These are phyloP conservation scores for Cercospora sojina DNA, from an alignment of 2,329 filamentous ascomycete species.

Conservation along the genomic window DNA sequence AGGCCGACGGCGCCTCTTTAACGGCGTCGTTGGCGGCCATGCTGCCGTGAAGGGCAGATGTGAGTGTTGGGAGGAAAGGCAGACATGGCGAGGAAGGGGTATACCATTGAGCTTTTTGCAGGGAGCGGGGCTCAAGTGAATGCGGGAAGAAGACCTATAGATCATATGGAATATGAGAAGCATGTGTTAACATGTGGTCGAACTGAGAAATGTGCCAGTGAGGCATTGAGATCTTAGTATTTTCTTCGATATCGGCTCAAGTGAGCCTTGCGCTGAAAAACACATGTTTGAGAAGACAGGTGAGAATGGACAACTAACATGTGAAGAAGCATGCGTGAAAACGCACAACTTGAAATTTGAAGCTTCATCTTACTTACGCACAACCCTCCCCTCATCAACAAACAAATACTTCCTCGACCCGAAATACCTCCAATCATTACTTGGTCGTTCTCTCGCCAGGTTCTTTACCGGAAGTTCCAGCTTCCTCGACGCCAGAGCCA, in stretches of 20 bases:
- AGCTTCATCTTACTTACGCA: neutral
- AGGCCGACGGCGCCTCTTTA: neutral
- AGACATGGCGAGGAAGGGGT: neutral
- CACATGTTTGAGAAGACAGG: neutral
- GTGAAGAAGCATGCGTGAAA: neutral
- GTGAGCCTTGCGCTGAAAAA: neutral
- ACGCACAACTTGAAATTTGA: neutral
- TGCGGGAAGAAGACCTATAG: neutral
- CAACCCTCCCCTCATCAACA: slow-evolving; percentile 9
- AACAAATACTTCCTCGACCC: slow-evolving; percentile 16
- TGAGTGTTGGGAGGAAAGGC: neutral
- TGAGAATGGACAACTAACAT: neutral
- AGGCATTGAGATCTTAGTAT: neutral
- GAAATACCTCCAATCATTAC: slow-evolving; percentile 8
- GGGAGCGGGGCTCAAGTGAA: neutral
- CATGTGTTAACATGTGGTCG: neutral
- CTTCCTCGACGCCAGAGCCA: neutral
- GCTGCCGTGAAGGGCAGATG: neutral
- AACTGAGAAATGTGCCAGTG: neutral
- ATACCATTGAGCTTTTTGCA: slow-evolving; percentile 1
- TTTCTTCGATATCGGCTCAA: neutral
- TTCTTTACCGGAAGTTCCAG: neutral
- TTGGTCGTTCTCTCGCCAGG: neutral
- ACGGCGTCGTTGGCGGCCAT: neutral
- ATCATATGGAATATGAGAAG: neutral